These are phyloP conservation scores for Penicillium concentricum DNA, from an alignment of 2,329 filamentous ascomycete genomes.

Conservation along the genomic window DNA sequence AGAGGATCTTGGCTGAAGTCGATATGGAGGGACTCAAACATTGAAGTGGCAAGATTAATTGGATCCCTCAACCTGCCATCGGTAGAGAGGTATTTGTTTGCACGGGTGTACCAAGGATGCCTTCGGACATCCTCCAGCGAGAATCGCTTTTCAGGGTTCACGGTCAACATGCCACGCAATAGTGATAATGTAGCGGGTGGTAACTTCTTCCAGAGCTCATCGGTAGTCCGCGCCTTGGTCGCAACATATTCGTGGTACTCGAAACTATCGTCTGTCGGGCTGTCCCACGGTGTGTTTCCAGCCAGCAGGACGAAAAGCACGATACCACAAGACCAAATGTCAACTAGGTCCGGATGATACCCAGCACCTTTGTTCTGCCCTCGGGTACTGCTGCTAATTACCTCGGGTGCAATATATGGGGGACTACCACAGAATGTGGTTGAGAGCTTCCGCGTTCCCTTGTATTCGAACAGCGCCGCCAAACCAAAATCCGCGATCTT, in stretches of 20 bases:
- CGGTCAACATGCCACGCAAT: slow-evolving; percentile 87
- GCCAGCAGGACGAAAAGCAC: slow-evolving; percentile 95
- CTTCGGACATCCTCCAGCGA: slow-evolving; percentile 81
- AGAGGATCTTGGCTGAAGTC: slow-evolving; percentile 73
- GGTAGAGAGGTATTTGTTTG: slow-evolving; percentile 71
- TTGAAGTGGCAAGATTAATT: slow-evolving; percentile 82
- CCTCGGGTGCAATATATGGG: slow-evolving; percentile 95
- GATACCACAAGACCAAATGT: slow-evolving; percentile 97
- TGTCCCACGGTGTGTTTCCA: slow-evolving; percentile 97
- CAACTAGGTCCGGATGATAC: slow-evolving; percentile 70
- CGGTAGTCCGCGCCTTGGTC: slow-evolving; percentile 75
- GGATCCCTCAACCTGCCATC: slow-evolving; percentile 77
- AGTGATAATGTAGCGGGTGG: slow-evolving; percentile 74
- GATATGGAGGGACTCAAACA: slow-evolving; percentile 88
- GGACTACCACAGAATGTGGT: slow-evolving; percentile 92
- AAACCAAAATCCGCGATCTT: slow-evolving; percentile 98
- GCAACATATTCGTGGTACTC: slow-evolving; percentile 87
- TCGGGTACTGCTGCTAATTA: slow-evolving; percentile 59
- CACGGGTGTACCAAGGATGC: slow-evolving; percentile 91
- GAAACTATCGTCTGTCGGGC: slow-evolving; percentile 79
- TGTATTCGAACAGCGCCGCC: slow-evolving; percentile 88
- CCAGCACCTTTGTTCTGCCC: slow-evolving; percentile 44
- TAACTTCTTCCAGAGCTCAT: slow-evolving; percentile 80
- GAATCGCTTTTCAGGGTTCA: slow-evolving; percentile 74
- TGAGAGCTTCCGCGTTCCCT: slow-evolving; percentile 77